Base-by-base conservation (phyloP, 169 alveolate species). In the Plasmodium berghei region DNA sequence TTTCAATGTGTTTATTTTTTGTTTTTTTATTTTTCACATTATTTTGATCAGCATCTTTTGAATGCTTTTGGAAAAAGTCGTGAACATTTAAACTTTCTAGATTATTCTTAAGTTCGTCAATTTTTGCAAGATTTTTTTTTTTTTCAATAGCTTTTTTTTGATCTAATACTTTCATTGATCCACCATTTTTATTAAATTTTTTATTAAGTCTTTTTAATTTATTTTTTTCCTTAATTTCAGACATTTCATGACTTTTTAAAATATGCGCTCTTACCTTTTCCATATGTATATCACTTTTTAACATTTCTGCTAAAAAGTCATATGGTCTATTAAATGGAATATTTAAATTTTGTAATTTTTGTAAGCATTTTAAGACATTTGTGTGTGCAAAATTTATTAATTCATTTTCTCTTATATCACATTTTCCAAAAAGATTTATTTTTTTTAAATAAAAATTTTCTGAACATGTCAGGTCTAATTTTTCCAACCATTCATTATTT, bases 171-270 rank as follows among this genome's bases (percentile, higher is more conserved):
- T 75, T 75, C 8, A 40, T 52, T n/a, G 89, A 75, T 12, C 89
- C 89, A 75, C 69, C 26, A 62, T 75, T 75, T 63, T 75, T 75
- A 48, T 62, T 62, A 64, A 75, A 75, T 48, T 75, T 75, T 49
- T 75, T 75, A 34, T 75, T 75, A 16, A 75, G n/a, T 75, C 89
- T 48, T 75, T 75, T 75, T 62, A 75, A 26, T 75, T 75, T 75
- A 63, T 63, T 75, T 26, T 46, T 75, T 63, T 75, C 89, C 34
- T 34, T 61, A 3, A 48, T 42, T 75, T 75, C 89, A 3, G 62
- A 45, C 24, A 40, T 26, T 42, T 75, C 89, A 28, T 75, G 89
- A n/a, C 63, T 74, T 56, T 63, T 63, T 10, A 75, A 20, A 22
- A 75, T 54, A 18, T 75, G 62, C 10, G 46, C 46, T 22, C 89